Evolutionary conservation across 2,329 filamentous ascomycete genomes (phyloP).

Genomic region (Triangularia verruculosa): DNA sequence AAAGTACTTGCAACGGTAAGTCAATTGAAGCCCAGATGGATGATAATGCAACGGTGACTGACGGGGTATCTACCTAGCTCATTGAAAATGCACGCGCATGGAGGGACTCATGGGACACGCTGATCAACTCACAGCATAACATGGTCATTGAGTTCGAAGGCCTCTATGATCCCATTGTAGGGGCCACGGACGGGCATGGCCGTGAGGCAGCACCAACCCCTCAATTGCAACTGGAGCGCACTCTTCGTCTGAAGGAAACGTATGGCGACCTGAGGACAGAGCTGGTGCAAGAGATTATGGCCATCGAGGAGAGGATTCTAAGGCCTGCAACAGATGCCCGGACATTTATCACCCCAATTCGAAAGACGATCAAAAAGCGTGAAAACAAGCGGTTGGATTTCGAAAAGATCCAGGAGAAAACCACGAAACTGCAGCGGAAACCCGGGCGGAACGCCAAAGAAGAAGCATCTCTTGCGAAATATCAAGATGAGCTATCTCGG

Average conservation of each 20-base stretch:
- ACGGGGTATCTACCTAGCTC: constrained; percentile 56
- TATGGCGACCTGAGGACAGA: constrained; percentile 71
- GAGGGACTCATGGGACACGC: constrained; percentile 74
- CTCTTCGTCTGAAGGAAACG: constrained; percentile 60
- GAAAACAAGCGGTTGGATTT: constrained; percentile 81
- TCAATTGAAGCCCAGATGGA: neutral
- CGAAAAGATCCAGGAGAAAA: constrained; percentile 71
- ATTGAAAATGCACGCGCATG: constrained; percentile 72
- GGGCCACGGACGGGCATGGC: constrained; percentile 55
- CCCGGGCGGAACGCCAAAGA: constrained; percentile 68
- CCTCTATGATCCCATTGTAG: constrained; percentile 74
- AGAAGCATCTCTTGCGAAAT: constrained; percentile 66
- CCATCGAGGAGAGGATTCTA: constrained; percentile 69
- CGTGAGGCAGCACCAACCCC: constrained; percentile 60
- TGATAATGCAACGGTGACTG: neutral
- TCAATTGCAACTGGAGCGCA: constrained; percentile 59
- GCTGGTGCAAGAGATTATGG: constrained; percentile 65
- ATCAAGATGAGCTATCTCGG: constrained; percentile 65
- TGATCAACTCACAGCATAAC: constrained; percentile 66
- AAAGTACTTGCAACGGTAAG: constrained; percentile 67
- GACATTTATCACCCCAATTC: constrained; percentile 66
- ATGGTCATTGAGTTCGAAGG: constrained; percentile 66
- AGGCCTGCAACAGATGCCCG: constrained; percentile 67
- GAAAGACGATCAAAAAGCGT: constrained; percentile 80
- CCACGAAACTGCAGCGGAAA: constrained; percentile 68